Evolutionary conservation across 2,329 filamentous ascomycete genomes (phyloP).

Genomic region (Cladorrhinum sp.): DNA sequence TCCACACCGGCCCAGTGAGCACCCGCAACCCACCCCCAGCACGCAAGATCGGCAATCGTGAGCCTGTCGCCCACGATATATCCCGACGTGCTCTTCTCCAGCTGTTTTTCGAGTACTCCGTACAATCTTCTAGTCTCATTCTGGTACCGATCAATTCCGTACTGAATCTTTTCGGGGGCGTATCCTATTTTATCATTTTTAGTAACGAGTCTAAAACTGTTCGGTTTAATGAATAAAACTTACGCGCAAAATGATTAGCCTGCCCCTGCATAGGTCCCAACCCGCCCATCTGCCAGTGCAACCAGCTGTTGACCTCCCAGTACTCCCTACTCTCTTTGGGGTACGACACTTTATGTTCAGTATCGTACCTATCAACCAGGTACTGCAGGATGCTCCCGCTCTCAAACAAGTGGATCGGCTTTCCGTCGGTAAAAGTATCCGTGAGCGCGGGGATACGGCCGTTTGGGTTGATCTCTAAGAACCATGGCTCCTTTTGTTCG

Average conservation of each 20-base stretch:
- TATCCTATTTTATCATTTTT: conserved; percentile 48
- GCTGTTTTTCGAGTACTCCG: conserved; percentile 69
- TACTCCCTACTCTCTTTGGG: conserved; percentile 69
- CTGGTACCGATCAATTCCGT: conserved; percentile 76
- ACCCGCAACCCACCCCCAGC: conserved; percentile 72
- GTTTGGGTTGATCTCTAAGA: conserved; percentile 88
- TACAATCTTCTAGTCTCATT: conserved; percentile 85
- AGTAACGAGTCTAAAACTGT: not conserved
- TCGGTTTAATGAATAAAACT: conserved; percentile 22
- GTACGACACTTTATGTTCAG: conserved; percentile 78
- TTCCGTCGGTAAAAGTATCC: conserved; percentile 71
- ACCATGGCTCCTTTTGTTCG: conserved; percentile 62
- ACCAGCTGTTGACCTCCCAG: conserved; percentile 78
- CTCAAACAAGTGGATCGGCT: conserved; percentile 75
- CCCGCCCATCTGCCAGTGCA: conserved; percentile 71
- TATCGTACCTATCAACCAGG: conserved; percentile 76
- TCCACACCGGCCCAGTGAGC: conserved; percentile 31
- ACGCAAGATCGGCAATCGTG: conserved; percentile 76
- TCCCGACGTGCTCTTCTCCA: conserved; percentile 54
- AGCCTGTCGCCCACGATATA: conserved; percentile 65
- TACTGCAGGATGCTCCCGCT: conserved; percentile 83
- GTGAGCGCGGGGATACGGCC: conserved; percentile 86
- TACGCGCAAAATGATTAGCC: conserved; percentile 76
- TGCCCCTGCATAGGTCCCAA: conserved; percentile 82
- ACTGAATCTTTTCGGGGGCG: conserved; percentile 76